Percentiles rank a stretch among this genome's conserved stretches.
These are phyloP conservation scores for Pyronema omphalodes DNA, from an alignment of 495 filamentous ascomycete genomes.

Conservation along the genomic window DNA sequence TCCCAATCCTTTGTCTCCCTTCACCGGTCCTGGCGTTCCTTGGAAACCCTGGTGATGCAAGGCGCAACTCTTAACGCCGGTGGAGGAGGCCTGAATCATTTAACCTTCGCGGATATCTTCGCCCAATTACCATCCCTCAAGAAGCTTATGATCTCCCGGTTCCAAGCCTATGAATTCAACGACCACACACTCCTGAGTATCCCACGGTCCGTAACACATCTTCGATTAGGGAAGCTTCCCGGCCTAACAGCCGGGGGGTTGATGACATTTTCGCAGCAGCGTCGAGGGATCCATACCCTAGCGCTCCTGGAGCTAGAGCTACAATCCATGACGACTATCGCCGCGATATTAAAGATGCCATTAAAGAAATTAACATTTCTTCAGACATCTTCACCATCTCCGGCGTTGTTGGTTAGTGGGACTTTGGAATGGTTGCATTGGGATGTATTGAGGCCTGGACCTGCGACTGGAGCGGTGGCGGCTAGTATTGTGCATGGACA, in stretches of 20 bases:
- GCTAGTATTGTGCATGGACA: conserved; percentile 47
- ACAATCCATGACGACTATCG: conserved; percentile 48
- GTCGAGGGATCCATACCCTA: conserved; percentile 36
- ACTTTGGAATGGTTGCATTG: conserved; percentile 57
- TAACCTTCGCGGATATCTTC: conserved; percentile 50
- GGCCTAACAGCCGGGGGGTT: conserved; percentile 66
- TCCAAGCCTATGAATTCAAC: conserved; percentile 54
- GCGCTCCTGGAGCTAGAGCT: conserved; percentile 49
- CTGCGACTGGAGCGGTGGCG: conserved; percentile 54
- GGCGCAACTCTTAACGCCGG: conserved; percentile 32
- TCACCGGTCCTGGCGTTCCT: conserved; percentile 48
- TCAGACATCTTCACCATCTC: conserved; percentile 39
- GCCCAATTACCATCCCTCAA: conserved; percentile 48
- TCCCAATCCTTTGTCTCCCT: conserved; percentile 50
- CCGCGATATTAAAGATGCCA: conserved; percentile 49
- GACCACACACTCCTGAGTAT: conserved; percentile 50
- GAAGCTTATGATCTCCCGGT: conserved; percentile 55
- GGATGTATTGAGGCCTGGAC: conserved; percentile 45
- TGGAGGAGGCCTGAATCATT: conserved; percentile 43
- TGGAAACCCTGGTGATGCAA: conserved; percentile 61
- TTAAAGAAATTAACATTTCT: conserved; percentile 52
- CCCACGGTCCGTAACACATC: conserved; percentile 44
- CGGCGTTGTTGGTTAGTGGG: conserved; percentile 41
- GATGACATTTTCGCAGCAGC: conserved; percentile 45
- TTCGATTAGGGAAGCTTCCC: conserved; percentile 56